Evolutionary conservation across 2,329 filamentous ascomycete species (phyloP).

Genomic region (Fusarium pseudoanthophilum): DNA sequence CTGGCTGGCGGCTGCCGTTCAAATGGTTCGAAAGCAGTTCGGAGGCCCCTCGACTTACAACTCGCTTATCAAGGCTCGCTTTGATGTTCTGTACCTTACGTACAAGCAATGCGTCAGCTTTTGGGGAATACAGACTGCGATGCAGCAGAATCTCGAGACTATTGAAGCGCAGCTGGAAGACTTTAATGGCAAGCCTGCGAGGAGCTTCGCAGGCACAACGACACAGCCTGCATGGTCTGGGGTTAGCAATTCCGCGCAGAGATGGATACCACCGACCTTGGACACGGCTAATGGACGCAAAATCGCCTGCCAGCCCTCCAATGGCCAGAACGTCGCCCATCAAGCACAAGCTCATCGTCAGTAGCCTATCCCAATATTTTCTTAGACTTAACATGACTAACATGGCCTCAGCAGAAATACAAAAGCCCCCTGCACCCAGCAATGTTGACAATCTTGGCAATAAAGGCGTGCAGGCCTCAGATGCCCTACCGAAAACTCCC

Average conservation of each 20-base stretch:
- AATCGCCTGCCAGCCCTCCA: rapidly evolving
- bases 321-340: neutral
- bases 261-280: neutral
- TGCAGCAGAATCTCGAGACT: neutral
- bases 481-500: neutral
- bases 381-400: neutral
- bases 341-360: neutral
- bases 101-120: neutral
- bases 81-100: neutral
- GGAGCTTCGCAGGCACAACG: neutral
- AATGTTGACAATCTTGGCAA: neutral
- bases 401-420: rapidly evolving
- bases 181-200: neutral
- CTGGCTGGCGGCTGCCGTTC: neutral
- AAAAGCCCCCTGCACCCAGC: neutral
- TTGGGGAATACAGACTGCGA: neutral
- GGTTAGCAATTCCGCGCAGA: neutral
- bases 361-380: neutral
- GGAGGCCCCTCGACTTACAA: neutral
- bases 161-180: neutral
- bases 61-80: neutral
- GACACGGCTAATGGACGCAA: neutral
- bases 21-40: neutral
- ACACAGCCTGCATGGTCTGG: neutral
- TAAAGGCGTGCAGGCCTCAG: neutral